Conservation (phyloP, 2,329 filamentous ascomycete species). For the Verticillium longisporum region DNA sequence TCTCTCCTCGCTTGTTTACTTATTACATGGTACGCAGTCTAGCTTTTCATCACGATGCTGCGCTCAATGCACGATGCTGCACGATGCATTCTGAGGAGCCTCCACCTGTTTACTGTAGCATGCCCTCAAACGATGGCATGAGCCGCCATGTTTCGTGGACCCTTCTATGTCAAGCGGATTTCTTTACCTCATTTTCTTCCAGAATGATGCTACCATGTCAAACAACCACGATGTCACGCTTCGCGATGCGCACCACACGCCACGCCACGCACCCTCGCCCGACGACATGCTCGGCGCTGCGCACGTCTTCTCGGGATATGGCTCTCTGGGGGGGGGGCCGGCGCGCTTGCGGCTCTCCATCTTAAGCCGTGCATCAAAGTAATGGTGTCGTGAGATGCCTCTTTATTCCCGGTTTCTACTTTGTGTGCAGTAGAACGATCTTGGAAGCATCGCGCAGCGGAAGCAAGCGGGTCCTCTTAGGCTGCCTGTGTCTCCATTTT, state of each 20-base stretch:
- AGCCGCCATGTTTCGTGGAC: no score
- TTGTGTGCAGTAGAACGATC: background rate
- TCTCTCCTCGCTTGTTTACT: background rate
- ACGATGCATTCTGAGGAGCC: background rate
- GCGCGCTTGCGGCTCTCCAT: background rate
- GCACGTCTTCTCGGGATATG: background rate
- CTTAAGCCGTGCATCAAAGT: background rate
- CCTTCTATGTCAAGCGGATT: no score
- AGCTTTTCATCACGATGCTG: background rate
- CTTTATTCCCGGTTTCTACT: background rate
- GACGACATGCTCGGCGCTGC: background rate
- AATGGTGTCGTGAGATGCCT: background rate
- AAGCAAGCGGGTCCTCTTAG: slow-evolving; percentile 9
- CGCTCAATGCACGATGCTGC: no score
- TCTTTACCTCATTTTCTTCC: background rate
- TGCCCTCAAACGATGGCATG: background rate
- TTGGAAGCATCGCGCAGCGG: slow-evolving; percentile 3
- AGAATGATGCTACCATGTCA: background rate
- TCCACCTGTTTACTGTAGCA: background rate
- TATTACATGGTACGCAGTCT: background rate
- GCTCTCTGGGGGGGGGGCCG: background rate
- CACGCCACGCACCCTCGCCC: background rate
- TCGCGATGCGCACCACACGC: background rate
- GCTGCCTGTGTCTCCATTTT: background rate
- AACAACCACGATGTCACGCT: background rate